Conservation (phyloP, 345 rosid species). For the Sonneratia caseolaris region DNA sequence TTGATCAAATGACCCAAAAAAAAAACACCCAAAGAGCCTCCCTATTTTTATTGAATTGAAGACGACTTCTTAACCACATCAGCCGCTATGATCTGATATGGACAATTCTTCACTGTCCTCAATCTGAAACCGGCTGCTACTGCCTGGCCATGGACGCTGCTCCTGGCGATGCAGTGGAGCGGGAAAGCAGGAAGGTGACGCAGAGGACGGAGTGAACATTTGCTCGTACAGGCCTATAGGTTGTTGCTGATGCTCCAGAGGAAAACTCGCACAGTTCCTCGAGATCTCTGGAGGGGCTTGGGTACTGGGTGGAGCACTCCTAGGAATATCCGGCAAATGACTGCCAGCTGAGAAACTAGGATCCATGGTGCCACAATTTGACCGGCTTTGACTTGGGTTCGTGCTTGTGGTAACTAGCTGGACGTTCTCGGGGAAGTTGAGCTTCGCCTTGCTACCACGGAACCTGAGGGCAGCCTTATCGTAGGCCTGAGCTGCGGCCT, state of each 20-base stretch:
- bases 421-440: slow-evolving; percentile 93
- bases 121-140: not conserved
- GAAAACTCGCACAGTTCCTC: too few species aligned
- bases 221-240: slow-evolving; percentile 3
- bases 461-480: slow-evolving; percentile 79
- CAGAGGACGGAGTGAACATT: slow-evolving; percentile 1
- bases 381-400: not conserved
- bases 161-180: not conserved
- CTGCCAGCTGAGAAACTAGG: not conserved
- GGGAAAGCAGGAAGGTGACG: not conserved
- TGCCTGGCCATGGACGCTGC: not conserved
- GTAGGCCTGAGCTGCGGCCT: slow-evolving; percentile 81
- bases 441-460: slow-evolving; percentile 90
- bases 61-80: not conserved
- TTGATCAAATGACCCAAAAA: too few species aligned
- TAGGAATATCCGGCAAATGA: not conserved
- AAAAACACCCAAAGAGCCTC: too few species aligned
- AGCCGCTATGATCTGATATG: slow-evolving; percentile 1
- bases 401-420: not conserved
- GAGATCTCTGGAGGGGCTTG: not conserved
- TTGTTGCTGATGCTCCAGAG: too few species aligned
- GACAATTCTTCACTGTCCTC: not conserved
- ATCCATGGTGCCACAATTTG: not conserved
- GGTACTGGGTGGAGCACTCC: not conserved
- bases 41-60: too few species aligned